Evolutionary conservation across 2,329 filamentous ascomycete genomes (phyloP), one percentile per base, ranked within the genome.

Genomic region (Zalaria sp.): DNA sequence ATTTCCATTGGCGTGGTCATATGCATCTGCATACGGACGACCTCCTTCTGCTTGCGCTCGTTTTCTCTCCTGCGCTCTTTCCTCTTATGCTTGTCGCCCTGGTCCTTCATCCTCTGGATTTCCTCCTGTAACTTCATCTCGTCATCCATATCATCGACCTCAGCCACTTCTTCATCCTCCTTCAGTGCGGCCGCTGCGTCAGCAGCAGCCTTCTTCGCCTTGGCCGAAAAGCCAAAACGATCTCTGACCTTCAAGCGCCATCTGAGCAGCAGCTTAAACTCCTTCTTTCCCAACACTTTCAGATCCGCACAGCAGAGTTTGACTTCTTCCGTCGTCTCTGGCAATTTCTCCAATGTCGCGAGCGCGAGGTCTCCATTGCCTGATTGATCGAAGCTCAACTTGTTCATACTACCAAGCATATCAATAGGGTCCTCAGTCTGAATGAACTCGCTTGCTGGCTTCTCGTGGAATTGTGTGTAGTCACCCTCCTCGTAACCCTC

Each of bases 401-500:
- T 81, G 64, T 96, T 96, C 62, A 85, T 75, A 43, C 75, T 77
- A 40, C 87, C 93, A 1, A 98, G 73, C 53, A 98, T 87, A 3
- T 84, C 82, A 46, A 98, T 95, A 0, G 91, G 91, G 56, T 98
- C 91, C 0, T 75, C 78, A 0, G 87, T 93, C 56, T 96, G 83
- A 47, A 98, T 88, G 57, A 96, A 98, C 42, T 95, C 86, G 58
- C 81, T 91, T 0, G 88, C 89, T 0, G 85, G 68, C 2, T 83
- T 75, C 56, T 94, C 85, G 59, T 95, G 93, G 68, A 83, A 93
- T 53, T 94, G 85, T 4, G 79, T 89, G 61, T 81, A 94, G 50
- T 98, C 87, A 31, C 86, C 89, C 62, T 98, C 91, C 51, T 96
- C 89, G 51, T 98, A 98, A 71, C 91, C 91, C 36, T 93, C 89